Conservation (phyloP, 1,139 yeast species). For the Saccharomycopsis hybrid region DNA sequence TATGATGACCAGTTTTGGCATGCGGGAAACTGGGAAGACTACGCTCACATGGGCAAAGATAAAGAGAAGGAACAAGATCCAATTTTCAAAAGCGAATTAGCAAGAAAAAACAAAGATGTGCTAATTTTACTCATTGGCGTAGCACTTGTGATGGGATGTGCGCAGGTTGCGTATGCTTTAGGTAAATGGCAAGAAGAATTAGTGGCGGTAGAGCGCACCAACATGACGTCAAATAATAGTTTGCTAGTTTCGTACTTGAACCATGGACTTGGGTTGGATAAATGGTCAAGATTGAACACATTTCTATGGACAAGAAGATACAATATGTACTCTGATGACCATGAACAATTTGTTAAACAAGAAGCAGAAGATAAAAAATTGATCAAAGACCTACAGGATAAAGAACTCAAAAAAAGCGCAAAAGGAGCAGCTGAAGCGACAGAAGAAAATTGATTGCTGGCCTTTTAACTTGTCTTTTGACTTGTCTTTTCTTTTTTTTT, state of each 20-base stretch:
- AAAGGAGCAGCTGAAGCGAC: too few relatives aligned
- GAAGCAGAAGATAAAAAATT: slow-evolving; percentile 14
- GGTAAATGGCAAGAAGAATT: slow-evolving; percentile 11
- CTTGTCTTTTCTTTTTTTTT: too few relatives aligned
- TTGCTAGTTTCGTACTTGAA: slow-evolving; percentile 44
- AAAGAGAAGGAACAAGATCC: slow-evolving; percentile 1
- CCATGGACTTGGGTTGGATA: slow-evolving; percentile 47
- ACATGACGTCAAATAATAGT: slow-evolving; percentile 43
- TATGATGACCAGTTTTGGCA: slow-evolving; percentile 49
- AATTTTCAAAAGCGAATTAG: slow-evolving; percentile 14
- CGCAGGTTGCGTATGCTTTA: slow-evolving; percentile 15
- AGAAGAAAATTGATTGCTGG: too few relatives aligned
- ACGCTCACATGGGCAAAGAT: slow-evolving; percentile 24
- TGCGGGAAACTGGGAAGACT: slow-evolving; percentile 74
- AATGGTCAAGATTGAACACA: slow-evolving; percentile 46
- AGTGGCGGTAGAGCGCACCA: slow-evolving; percentile 26
- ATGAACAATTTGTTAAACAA: slow-evolving; percentile 23
- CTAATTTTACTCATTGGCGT: slow-evolving; percentile 6
- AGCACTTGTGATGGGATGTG: slow-evolving; percentile 10
- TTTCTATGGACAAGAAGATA: slow-evolving; percentile 56
- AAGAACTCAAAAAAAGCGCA: background rate
- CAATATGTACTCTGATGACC: slow-evolving; percentile 29
- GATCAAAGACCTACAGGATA: slow-evolving; percentile 5
- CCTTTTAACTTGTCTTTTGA: too few relatives aligned
- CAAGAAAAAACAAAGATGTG: slow-evolving; percentile 18